Evolutionary conservation across 2,329 filamentous ascomycete genomes (phyloP), one percentile per base, ranked within the genome.

Genomic region (Ceratocystiopsis brevicomis): DNA sequence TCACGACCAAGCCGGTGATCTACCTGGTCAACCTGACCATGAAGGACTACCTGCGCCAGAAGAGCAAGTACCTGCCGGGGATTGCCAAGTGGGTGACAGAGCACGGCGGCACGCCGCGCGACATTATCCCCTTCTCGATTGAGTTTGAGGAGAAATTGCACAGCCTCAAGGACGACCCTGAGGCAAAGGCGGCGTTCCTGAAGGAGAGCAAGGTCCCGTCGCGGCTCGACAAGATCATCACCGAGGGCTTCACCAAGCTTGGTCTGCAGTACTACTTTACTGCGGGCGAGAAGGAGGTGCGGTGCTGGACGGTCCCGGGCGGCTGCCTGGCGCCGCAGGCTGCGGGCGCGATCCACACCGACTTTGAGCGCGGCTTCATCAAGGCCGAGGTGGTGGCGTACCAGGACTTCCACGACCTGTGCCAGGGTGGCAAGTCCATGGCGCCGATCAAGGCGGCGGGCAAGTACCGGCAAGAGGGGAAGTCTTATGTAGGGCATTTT

Each of bases 321-420:
- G 86, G 85, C 53, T 93, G 81, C 57, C 96, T 96, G 69, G 90
- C 90, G 13, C 90, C 90, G 17, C 82, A 90, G 57, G 90, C 90
- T 41, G 90, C 90, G 35, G 90, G 90, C 70, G 90, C 96, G 49
- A 98, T 98, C 52, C 90, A 98, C 66, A 83, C 79, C 53, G 90
- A 98, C 61, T 96, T 98, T 52, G 90, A 96, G 65, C 96, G 96
- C 77, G 96, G 90, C 1, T 98, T 98, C 61, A 98, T 65, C 51
- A 65, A 65, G 47, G 62, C 62, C 8, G 63, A 65, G 44, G 62
- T 65, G 5, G 63, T 65, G 2, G 55, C 61, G 2, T 65, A 62
- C 49, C 59, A 64, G 48, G 63, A 65, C 47, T 65, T 65, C 52
- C 53, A 62, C 37, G 60, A 63, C 45, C 56, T 65, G 0, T 65